A percentile compares a stretch with the other conserved stretches of the same genome.
phyloP scores from a whole-genome alignment of 495 filamentous ascomycete species.

The Cercophora scortea region DNA sequence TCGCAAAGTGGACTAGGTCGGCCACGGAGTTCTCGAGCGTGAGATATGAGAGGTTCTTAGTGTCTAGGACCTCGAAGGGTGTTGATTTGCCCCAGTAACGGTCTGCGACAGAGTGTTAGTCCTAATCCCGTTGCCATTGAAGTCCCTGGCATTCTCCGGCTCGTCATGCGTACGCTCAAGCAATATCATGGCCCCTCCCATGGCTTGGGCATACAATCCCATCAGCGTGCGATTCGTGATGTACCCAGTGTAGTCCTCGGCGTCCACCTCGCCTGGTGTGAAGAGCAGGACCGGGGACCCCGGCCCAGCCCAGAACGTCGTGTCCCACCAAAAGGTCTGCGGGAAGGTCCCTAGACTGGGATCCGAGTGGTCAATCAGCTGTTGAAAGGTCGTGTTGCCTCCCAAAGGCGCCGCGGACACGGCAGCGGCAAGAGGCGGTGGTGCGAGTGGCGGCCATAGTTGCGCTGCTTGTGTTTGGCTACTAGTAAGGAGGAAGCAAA shows the following conservation, averaged over 20 bases:
- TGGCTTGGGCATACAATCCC: constrained; percentile 41
- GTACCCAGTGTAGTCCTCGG: constrained; percentile 39
- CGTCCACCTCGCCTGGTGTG: constrained; percentile 48
- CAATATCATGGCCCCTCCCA: constrained; percentile 45
- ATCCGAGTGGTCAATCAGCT: constrained; percentile 48
- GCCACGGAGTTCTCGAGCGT: constrained; percentile 51
- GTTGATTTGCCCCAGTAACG: constrained; percentile 54
- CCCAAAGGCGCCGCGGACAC: not conserved
- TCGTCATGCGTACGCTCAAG: constrained; percentile 41
- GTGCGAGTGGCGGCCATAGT: not conserved
- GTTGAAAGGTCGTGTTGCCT: constrained; percentile 35
- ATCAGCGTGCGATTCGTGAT: constrained; percentile 40
- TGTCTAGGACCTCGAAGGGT: constrained; percentile 44
- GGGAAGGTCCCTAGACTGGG: constrained; percentile 46
- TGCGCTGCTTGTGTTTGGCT: not conserved
- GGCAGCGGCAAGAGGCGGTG: not conserved
- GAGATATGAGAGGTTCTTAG: constrained; percentile 50
- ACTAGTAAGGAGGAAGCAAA: not conserved
- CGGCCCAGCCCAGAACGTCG: constrained; percentile 41
- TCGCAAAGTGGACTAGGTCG: constrained; percentile 53
- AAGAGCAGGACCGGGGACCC: constrained; percentile 50
- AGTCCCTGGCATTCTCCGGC: constrained; percentile 30
- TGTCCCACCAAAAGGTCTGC: constrained; percentile 46
- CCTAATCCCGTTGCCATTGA: no score
- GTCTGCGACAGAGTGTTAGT: constrained; percentile 32